Evolutionary conservation across 768 basidiomycete genomes (phyloP), one percentile per base, ranked within the genome.

Genomic region (Sarcomyxa edulis): DNA sequence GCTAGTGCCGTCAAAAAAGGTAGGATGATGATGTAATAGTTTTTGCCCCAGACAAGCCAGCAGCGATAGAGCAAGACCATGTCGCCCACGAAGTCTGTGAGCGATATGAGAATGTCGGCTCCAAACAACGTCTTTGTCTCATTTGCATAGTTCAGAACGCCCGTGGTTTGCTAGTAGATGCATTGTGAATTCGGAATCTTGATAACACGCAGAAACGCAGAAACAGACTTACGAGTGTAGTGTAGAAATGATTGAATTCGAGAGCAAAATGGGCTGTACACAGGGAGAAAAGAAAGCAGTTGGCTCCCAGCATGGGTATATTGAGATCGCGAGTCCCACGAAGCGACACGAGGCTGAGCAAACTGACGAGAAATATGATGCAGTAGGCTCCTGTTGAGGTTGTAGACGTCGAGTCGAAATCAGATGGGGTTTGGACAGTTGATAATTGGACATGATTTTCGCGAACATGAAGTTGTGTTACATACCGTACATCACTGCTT

Each of bases 31-130:
- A 69, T 30, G 40, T 51, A 56, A 39, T 57, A 57, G 26, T 56
- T 62, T 34, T 45, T 49, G 1, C 47, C 55, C 65, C 67, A 71
- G 32, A 71, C 32, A 43, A 64, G 47, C 58, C 62, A 71, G 49
- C 64, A 68, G 23, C 70, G 69, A 39, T 68, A 69, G 9, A 39
- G 39, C 4, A 37, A 16, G 5, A 26, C 23, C 7, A 37, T 18
- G 7, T 37, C 19, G 14, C 23, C 36, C 6, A 37, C 12, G 23
- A 28, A 37, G 20, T 37, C 36, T 14, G 36, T 28, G 24, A 37
- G 19, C 7, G 19, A 21, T 14, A 37, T 18, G 11, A 37, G 16
- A 7, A 24, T 37, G 16, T 37, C 36, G 7, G 36, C 36, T 12
- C 14, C 36, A 16, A 24, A 10, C 3, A 37, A 25, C 5, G 16